Conservation (phyloP, 257 asterid species). For the Petunia axillaris region DNA sequence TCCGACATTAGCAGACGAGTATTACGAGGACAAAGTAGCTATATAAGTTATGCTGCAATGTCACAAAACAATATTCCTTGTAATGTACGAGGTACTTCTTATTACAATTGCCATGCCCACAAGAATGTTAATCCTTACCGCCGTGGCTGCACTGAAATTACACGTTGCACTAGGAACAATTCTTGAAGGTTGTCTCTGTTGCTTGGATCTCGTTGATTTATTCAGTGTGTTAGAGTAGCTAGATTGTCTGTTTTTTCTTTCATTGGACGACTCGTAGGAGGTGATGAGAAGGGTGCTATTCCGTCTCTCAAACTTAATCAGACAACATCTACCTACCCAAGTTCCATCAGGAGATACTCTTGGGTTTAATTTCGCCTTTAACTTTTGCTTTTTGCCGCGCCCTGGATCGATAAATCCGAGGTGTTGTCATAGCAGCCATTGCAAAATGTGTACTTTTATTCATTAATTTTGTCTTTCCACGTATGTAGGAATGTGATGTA, state of each 20-base stretch:
- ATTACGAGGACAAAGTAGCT: not conserved
- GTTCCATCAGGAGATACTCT: not conserved
- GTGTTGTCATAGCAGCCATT: not conserved
- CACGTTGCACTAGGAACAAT: slow-evolving; percentile 26
- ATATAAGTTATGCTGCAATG: slow-evolving; percentile 31
- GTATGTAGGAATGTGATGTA: not conserved
- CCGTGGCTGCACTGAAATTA: slow-evolving; percentile 28
- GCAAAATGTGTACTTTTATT: not conserved
- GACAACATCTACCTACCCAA: not conserved
- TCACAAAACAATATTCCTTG: slow-evolving; percentile 26
- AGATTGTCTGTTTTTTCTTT: not conserved
- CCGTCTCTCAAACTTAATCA: not conserved
- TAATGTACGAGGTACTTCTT: slow-evolving; percentile 27
- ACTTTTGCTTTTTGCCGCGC: not conserved
- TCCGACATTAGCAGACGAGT: not conserved
- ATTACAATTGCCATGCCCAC: slow-evolving; percentile 29
- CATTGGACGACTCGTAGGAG: not conserved
- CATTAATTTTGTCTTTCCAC: not conserved
- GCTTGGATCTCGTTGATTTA: not conserved
- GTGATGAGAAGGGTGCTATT: not conserved
- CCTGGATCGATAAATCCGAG: not conserved
- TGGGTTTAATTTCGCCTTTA: no score
- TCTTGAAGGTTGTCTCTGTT: not conserved
- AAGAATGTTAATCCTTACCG: slow-evolving; percentile 26
- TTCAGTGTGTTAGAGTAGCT: not conserved